Evolutionary conservation across 1,284 basidiomycete genomes (phyloP), one percentile per base, ranked within the genome.

Genomic region (Sphaerobolus stellatus): DNA sequence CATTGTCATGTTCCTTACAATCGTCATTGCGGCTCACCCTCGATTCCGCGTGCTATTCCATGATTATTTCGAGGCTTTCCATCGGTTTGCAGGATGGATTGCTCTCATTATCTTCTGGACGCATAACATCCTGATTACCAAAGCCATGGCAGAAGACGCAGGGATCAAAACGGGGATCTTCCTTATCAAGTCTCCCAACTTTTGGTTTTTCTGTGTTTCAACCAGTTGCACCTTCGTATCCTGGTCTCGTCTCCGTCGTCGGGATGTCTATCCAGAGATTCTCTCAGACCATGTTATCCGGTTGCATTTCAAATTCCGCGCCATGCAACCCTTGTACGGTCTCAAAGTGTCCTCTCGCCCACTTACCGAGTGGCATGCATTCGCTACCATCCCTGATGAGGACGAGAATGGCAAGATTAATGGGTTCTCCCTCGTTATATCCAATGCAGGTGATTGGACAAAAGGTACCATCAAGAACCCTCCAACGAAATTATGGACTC

Each of bases 401-500:
- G 18, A 43, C 16, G 48, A 53, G 18, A 36, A 36, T 18, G 33
- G 33, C 33, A 36, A 36, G 18, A 36, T 36, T 36, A 36, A 36
- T 36, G 47, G 48, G 14, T 70, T 66, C 59, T 69, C 66, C 51
- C 59, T 72, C 30, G 67, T 73, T 13, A 67, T 72, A 7, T 70
- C 68, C 22, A 70, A 70, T 43, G 71, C 72, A 1, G 72, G 72
- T 24, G 71, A 74, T 52, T 73, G 72, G 72, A 74, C 72, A 1
- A 65, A 58, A 47, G 63, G 66, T 33, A 48, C 57, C 20, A 74
- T 74, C 54, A 58, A 30, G 22, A 64, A 69, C 29, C 71, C 72
- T 16, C 67, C 70, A 2, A 69, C 58, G 13, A 66, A 70, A 51
- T 58, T 74, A 18, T 74, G 71, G 71, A 61, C 69, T 34, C 70